These are phyloP conservation scores for Mytilinidion resinicola DNA, from an alignment of 495 filamentous ascomycete genomes.

Conservation along the genomic window DNA sequence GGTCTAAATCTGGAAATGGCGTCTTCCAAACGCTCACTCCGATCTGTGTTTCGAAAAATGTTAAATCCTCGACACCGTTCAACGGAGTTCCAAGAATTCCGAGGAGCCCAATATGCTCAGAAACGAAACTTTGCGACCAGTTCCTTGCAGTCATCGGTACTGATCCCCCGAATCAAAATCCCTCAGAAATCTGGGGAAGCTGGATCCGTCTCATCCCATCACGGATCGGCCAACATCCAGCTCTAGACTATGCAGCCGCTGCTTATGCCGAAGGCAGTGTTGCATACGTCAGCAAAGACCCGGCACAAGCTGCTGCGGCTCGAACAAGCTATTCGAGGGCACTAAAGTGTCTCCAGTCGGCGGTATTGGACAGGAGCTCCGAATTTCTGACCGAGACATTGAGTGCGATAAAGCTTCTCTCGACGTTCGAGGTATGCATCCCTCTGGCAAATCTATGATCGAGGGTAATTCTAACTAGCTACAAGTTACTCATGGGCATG, in stretches of 20 bases:
- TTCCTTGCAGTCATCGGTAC: neutral
- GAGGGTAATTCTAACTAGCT: neutral
- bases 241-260: neutral
- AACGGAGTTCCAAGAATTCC: no score
- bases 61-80: no score
- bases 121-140: neutral
- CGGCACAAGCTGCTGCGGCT: neutral
- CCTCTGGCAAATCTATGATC: neutral
- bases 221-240: neutral
- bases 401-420: slow-evolving; percentile 1
- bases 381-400: neutral
- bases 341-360: neutral
- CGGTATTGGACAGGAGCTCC: neutral
- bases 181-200: neutral
- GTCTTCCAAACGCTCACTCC: no score
- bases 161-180: neutral
- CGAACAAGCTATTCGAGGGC: slow-evolving; percentile 1
- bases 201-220: neutral
- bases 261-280: neutral
- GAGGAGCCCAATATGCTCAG: neutral
- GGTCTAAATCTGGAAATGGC: no score
- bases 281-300: neutral
- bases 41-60: no score
- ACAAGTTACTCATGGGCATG: neutral
- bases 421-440: neutral